Percentiles rank a stretch among this genome's conserved stretches.
These are phyloP conservation scores for Cucurbita maxima DNA, from an alignment of 306 rosid genomes.

Conservation along the genomic window DNA sequence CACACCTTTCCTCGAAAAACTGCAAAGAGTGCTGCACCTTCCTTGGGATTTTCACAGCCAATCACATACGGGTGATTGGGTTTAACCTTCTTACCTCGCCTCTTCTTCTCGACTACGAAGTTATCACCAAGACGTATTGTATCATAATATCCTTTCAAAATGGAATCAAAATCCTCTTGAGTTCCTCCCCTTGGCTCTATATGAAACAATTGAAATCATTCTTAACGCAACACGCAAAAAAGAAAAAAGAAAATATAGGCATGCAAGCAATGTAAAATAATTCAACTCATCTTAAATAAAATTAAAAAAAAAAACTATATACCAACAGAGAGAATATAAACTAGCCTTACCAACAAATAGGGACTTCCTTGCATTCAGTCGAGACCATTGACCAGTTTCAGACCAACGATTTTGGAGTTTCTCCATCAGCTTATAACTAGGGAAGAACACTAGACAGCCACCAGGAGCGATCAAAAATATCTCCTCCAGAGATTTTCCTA, in stretches of 20 bases:
- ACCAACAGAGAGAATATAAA: not conserved
- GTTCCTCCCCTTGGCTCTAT: conserved; percentile 86
- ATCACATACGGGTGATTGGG: conserved; percentile 20
- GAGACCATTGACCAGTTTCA: conserved; percentile 94
- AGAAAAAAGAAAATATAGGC: not conserved
- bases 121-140: conserved; percentile 37
- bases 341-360: conserved; percentile 55
- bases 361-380: conserved; percentile 38
- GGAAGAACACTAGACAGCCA: conserved; percentile 91
- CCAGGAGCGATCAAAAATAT: conserved; percentile 69
- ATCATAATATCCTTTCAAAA: conserved; percentile 61
- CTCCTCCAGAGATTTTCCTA: conserved; percentile 83
- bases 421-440: conserved; percentile 89
- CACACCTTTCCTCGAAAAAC: conserved; percentile 95
- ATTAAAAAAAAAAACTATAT: not conserved
- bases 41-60: conserved; percentile 18
- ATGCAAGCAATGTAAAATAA: not conserved
- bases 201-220: conserved; percentile 12
- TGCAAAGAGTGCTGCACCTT: conserved; percentile 77
- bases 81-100: conserved; percentile 35
- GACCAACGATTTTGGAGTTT: conserved; percentile 74
- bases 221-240: not conserved
- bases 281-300: not conserved
- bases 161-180: conserved; percentile 74
- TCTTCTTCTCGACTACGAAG: conserved; percentile 35